phyloP scores from a whole-genome alignment of 2,329 filamentous ascomycete genomes.

The Penicillium sp. region DNA sequence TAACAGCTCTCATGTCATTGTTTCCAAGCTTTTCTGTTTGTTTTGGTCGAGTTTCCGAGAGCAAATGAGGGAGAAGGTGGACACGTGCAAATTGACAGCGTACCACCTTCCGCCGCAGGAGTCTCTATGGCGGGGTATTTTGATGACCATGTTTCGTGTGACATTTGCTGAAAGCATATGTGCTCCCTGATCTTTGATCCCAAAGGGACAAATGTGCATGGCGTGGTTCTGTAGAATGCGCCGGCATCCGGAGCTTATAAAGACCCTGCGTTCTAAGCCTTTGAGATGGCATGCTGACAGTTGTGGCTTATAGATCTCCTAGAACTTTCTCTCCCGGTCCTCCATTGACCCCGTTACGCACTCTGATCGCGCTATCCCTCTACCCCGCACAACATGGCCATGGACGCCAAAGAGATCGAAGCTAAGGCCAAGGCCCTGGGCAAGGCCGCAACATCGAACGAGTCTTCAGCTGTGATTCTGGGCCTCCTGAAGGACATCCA shows the following conservation, averaged over 20 bases:
- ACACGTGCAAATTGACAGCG: constrained; percentile 13
- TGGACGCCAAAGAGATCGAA: constrained; percentile 81
- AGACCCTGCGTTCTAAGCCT: not conserved
- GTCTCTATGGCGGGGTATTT: not conserved
- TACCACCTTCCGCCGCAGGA: not conserved
- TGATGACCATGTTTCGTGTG: not conserved
- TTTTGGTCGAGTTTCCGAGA: not conserved
- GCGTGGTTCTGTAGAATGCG: constrained; percentile 7
- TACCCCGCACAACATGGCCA: constrained; percentile 35
- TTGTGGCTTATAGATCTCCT: not conserved
- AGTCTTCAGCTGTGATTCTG: constrained; percentile 69
- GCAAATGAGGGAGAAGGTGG: not conserved
- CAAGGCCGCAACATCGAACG: constrained; percentile 73
- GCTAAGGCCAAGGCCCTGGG: constrained; percentile 73
- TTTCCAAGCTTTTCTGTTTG: not conserved
- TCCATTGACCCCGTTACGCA: not conserved
- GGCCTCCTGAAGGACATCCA: constrained; percentile 74
- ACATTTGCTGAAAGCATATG: not conserved
- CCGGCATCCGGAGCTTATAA: not conserved
- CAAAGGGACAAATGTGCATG: not conserved
- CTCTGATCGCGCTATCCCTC: not conserved
- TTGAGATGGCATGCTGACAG: not conserved
- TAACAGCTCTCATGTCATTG: not conserved
- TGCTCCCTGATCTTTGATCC: not conserved
- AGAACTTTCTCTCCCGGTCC: not conserved